Evolutionary conservation across 1,139 yeast species (phyloP), one percentile per base, ranked within the genome.

Genomic region (Kodamaea ohmeri): DNA sequence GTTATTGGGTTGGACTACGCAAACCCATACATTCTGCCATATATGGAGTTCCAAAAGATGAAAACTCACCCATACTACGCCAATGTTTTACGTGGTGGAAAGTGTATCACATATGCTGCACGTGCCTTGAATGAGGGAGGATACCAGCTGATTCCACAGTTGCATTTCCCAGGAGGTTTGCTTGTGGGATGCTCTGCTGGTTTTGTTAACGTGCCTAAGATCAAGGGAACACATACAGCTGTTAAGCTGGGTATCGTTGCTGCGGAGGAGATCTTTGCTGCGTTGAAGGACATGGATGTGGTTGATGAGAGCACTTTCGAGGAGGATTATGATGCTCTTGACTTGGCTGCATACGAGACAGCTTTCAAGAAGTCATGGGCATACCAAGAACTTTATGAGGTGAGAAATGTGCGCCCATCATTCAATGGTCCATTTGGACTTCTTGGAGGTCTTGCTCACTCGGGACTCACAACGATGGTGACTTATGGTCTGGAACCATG

Each of bases 211-310:
- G 97, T 92, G 32, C 97, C 98, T 32, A 92, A 92, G 60, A 85
- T 92, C 54, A 92, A 92, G 65, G 98, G 98, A n/a, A 83, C 97
- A 0, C 98, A 92, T 58, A 90, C 97, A 0, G 97, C 98, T 2
- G 85, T 92, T 78, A 92, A 90, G 60, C 75, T 94, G 8, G 98
- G 97, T 25, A 83, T 92, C 73, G 65, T 92, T 21, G 98, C 97
- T 2, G 98, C 97, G 1, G 97, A 92, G 53, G 60, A 76, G 18
- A 84, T 89, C 28, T 88, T 71, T 52, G 73, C 76, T n/a, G 70
- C 63, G 32, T 64, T 88, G 26, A 61, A 73, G 32, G 66, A 64
- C 19, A 49, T 73, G 45, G 76, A 68, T 17, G 65, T 68, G 6
- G 78, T 69, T n/a, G 80, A 73, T 36, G 77, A 71, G 37, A 69